Evolutionary conservation across 768 basidiomycete species (phyloP), one percentile per base, ranked within the genome.

Genomic region (Galerina sulciceps): DNA sequence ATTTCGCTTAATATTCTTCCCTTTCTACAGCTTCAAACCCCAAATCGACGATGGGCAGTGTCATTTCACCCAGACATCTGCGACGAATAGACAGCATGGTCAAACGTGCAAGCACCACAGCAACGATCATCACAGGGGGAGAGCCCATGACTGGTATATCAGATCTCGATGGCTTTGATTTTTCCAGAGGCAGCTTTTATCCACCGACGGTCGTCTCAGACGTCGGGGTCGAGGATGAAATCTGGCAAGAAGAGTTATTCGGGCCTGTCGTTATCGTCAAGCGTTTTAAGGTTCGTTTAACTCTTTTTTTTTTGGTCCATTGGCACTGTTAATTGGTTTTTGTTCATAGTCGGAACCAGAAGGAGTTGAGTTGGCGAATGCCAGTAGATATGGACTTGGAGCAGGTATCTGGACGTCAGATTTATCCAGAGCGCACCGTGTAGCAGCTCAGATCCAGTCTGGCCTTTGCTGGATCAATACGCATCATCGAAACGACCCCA

Each of bases 381-480:
- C 82, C 41, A 89, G 82, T 65, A 89, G 85, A 72, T 94, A 94
- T 66, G 93, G 91, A 1, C 76, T 94, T 6, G 93, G 91, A 13
- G 89, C 89, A 2, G 88, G 87, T 9, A 79, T 95, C 47, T 95
- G 92, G 92, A 93, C 91, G 4, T 75, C 79, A 26, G 78, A 92
- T 70, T 67, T 94, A 34, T 87, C 91, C 0, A 79, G 86, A 55
- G 92, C 89, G 10, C 91, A 94, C 68, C 85, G 89, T 3, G 82
- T 93, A 2, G 82, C 92, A 6, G 81, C 81, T 49, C 76, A 76
- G 35, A 86, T 95, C 36, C 81, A 94, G 63, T 78, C 88, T 15
- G 93, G 93, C 4, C 67, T 94, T 31, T 89, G 91, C 44, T 95
- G 93, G 93, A 84, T 94, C 37, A 94, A 95, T 68, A 93, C 90